These are phyloP conservation scores for Argentina anserina DNA, from an alignment of 306 rosid species.

Conservation along the genomic window DNA sequence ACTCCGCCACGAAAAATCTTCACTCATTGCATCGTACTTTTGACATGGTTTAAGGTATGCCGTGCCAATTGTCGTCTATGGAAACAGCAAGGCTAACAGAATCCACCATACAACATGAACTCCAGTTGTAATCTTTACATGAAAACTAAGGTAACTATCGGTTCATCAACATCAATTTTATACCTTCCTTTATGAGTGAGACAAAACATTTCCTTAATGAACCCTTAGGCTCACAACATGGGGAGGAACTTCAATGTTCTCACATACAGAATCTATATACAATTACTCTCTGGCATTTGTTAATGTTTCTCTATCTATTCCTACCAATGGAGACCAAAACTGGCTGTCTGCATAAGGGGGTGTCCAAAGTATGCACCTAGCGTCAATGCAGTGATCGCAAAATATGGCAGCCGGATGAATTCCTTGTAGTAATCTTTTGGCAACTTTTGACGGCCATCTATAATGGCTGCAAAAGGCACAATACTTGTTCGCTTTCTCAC, in stretches of 20 bases:
- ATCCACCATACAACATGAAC: too few species aligned
- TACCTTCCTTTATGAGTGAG: background rate
- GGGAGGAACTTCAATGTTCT: background rate
- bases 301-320: background rate
- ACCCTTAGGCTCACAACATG: background rate
- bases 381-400: constrained; percentile 65
- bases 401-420: constrained; percentile 76
- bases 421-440: constrained; percentile 86
- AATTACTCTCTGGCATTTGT: background rate
- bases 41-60: too few species aligned
- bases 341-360: constrained; percentile 82
- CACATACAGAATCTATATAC: background rate
- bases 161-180: background rate
- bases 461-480: constrained; percentile 84
- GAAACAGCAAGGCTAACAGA: too few species aligned
- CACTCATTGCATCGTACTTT: too few species aligned
- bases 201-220: background rate
- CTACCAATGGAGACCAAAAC: constrained; percentile 89
- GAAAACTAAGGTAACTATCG: too few species aligned
- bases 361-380: constrained; percentile 88
- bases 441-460: constrained; percentile 79
- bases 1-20: too few species aligned
- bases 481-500: constrained; percentile 71
- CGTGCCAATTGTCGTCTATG: too few species aligned
- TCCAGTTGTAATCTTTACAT: too few species aligned